Evolutionary conservation across 306 rosid species (phyloP).

Genomic region (Lathyrus sativus): DNA sequence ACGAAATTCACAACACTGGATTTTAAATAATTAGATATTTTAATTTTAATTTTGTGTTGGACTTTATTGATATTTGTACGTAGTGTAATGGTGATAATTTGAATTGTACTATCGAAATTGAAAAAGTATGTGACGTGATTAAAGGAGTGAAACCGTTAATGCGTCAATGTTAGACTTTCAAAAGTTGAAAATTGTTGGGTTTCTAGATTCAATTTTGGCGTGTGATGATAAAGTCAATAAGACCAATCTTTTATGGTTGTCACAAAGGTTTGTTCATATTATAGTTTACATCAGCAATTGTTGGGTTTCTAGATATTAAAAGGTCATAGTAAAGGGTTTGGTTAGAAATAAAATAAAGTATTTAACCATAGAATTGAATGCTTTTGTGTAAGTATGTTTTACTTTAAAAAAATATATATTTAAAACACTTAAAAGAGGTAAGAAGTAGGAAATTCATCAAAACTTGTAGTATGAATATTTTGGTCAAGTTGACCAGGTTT

Average conservation of each 20-base stretch:
- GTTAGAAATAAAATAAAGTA: background rate
- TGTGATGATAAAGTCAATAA: slow-evolving; percentile 5
- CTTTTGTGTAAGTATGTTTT: background rate
- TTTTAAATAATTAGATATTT: too few species aligned
- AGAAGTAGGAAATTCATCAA: background rate
- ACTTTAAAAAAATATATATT: background rate
- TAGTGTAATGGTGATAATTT: too few species aligned
- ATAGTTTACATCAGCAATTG: background rate
- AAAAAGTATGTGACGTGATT: too few species aligned
- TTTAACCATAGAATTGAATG: background rate
- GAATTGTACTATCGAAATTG: too few species aligned
- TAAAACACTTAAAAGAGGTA: background rate
- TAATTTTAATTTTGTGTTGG: too few species aligned
- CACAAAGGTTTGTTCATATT: background rate
- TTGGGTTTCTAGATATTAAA: background rate
- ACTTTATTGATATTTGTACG: too few species aligned
- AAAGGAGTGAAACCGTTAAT: background rate
- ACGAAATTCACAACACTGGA: too few species aligned
- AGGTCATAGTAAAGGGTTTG: background rate
- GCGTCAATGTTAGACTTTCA: background rate
- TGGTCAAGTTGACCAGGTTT: slow-evolving; percentile 2
- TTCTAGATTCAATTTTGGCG: slow-evolving; percentile 19
- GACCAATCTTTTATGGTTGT: background rate
- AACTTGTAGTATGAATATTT: background rate
- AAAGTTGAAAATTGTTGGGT: slow-evolving; percentile 25